Evolutionary conservation across 2,329 filamentous ascomycete species (phyloP), one percentile per base, ranked within the genome.

Genomic region (Sarocladium oryzae): DNA sequence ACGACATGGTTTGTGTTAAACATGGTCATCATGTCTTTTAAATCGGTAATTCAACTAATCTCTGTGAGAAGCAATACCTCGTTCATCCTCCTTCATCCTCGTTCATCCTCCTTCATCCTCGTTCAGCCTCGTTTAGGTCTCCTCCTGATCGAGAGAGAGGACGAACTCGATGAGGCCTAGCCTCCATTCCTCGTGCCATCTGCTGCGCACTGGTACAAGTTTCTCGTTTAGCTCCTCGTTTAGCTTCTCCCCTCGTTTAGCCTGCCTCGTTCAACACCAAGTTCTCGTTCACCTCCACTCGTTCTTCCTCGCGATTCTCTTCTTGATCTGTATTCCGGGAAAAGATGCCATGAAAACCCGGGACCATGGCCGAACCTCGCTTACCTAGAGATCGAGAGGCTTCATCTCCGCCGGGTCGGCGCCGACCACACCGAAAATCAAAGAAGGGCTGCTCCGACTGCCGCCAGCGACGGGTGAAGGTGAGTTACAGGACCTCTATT

Each of bases 401-500:
- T 9, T 9, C 21, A 8, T 45, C 40, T 26, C 21, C 26, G 43
- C 16, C 24, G 4, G 28, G n/a, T 6, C 28, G 49, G 10, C 56
- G 55, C 2, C 52, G 37, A 8, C 51, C 56, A 5, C 56, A 57
- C 38, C 45, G 45, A 1, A 57, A 57, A 23, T 52, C 55, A 7
- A 54, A 28, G 13, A 52, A 49, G 2, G 55, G 56, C 2, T 57
- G 56, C 30, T 16, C 51, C 4, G 53, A 56, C 1, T 57, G 56
- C 18, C 37, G 54, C 18, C 49, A 46, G 16, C 55, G 56, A 15
- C 53, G 56, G 16, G 52, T 57, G n/a, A 57, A 57, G 52, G 56
- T 57, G 16, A 4, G 50, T 10, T 13, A 9, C n/a, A n/a, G n/a
- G 16, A 40, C n/a, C 11, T 15, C 5, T n/a, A 5, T 48, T 20